A percentile compares a stretch with the other conserved stretches of the same genome.
These are phyloP conservation scores for Plasmodium berghei DNA, from an alignment of 169 alveolate genomes.

Conservation along the genomic window DNA sequence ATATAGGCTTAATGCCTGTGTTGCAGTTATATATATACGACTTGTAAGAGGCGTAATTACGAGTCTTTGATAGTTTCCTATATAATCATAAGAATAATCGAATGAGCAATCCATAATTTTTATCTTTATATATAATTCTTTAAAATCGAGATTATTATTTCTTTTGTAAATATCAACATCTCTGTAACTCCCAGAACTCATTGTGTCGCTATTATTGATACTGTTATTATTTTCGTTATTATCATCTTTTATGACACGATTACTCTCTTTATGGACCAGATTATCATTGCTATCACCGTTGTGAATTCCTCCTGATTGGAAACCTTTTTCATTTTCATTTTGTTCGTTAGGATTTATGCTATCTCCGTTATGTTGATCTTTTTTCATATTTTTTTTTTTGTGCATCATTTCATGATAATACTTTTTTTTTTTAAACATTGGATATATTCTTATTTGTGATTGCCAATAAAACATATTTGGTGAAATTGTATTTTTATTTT, in stretches of 20 bases:
- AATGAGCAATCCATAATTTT: constrained; percentile 95
- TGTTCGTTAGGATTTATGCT: not conserved
- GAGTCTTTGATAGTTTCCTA: constrained; percentile 96
- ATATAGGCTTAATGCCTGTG: constrained; percentile 96
- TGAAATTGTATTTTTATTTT: constrained; percentile 88
- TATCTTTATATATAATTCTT: constrained; percentile 89
- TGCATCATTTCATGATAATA: not conserved
- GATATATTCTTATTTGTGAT: constrained; percentile 94
- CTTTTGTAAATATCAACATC: constrained; percentile 39
- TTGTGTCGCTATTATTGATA: not conserved
- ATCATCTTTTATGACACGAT: constrained; percentile 4
- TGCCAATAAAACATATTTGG: constrained; percentile 97
- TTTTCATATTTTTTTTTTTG: not conserved
- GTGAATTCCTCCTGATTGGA: no score
- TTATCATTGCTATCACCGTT: not conserved
- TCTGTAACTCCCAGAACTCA: not conserved
- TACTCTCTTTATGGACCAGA: no score
- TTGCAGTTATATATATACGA: constrained; percentile 97
- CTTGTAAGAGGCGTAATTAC: constrained; percentile 97
- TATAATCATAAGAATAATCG: constrained; percentile 96
- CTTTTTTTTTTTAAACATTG: constrained; percentile 19
- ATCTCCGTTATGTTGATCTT: not conserved
- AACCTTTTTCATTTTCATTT: constrained; percentile 83
- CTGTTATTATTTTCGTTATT: constrained; percentile 78
- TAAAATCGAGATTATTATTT: constrained; percentile 24